A percentile compares a stretch with the other conserved stretches of the same genome.
These are phyloP conservation scores for Diplodia intermedia DNA, from an alignment of 2,329 filamentous ascomycete genomes.

Conservation along the genomic window DNA sequence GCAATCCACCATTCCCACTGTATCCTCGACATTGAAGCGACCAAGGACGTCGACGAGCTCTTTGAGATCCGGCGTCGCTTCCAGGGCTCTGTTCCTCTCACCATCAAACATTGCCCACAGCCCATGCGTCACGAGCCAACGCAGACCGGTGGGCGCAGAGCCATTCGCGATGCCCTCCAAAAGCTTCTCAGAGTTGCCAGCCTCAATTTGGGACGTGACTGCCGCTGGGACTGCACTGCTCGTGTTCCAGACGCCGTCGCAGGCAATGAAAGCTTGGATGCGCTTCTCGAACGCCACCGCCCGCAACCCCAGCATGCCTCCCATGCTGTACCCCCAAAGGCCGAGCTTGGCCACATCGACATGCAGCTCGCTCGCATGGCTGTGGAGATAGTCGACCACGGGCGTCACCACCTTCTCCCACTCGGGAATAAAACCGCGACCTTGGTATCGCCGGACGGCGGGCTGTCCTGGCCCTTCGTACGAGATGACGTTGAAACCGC, in stretches of 20 bases:
- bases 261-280: not conserved
- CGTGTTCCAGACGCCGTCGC: not conserved
- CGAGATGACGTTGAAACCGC: constrained; percentile 14
- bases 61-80: not conserved
- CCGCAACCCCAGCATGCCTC: not conserved
- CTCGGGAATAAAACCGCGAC: not conserved
- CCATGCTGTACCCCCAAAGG: not conserved
- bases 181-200: not conserved
- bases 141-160: not conserved
- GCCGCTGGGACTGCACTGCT: not conserved
- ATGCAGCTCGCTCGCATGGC: not conserved
- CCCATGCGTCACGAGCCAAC: not conserved
- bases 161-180: not conserved
- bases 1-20: not conserved
- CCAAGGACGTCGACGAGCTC: not conserved
- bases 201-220: not conserved
- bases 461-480: constrained; percentile 29
- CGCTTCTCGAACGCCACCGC: not conserved
- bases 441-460: not conserved
- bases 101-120: not conserved
- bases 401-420: constrained; percentile 2
- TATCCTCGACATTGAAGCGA: not conserved
- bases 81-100: not conserved
- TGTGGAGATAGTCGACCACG: constrained; percentile 8
- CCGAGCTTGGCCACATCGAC: not conserved